Evolutionary conservation across 176 grass and related monocot species (phyloP).

Genomic region (Carex scoparia): DNA sequence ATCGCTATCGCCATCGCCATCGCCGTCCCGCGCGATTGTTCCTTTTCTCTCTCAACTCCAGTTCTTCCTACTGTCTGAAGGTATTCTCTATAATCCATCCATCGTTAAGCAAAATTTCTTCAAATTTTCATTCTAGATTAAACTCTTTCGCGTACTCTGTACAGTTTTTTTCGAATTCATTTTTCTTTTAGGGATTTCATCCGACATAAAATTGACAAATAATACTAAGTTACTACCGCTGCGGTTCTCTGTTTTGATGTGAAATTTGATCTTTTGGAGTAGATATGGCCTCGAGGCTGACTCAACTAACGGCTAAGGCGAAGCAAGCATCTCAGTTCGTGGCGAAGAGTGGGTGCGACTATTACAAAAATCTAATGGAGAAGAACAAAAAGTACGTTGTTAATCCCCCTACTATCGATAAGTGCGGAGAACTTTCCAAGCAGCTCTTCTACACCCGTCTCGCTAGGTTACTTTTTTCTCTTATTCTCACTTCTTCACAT

Average conservation of each 20-base stretch:
- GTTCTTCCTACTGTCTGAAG: neutral
- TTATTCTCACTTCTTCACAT: neutral
- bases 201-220: neutral
- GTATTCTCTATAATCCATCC: neutral
- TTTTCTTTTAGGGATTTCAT: neutral
- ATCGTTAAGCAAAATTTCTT: neutral
- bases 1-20: neutral
- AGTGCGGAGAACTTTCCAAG: slow-evolving; percentile 85
- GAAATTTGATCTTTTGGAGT: slow-evolving; percentile 18
- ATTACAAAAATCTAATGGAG: slow-evolving; percentile 82
- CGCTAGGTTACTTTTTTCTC: slow-evolving; percentile 49
- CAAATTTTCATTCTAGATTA: neutral
- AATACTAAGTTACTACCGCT: neutral
- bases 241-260: neutral
- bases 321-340: slow-evolving; percentile 52
- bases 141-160: neutral
- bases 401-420: slow-evolving; percentile 75
- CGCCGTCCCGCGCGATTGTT: neutral
- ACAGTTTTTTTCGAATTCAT: neutral
- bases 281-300: slow-evolving; percentile 70
- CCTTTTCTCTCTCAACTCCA: neutral
- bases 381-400: slow-evolving; percentile 84
- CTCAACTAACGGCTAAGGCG: slow-evolving; percentile 59
- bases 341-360: slow-evolving; percentile 43
- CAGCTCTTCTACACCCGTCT: slow-evolving; percentile 94